Conservation (phyloP, 192 early-diverging fungal species). For the Kickxella alabastrina region DNA sequence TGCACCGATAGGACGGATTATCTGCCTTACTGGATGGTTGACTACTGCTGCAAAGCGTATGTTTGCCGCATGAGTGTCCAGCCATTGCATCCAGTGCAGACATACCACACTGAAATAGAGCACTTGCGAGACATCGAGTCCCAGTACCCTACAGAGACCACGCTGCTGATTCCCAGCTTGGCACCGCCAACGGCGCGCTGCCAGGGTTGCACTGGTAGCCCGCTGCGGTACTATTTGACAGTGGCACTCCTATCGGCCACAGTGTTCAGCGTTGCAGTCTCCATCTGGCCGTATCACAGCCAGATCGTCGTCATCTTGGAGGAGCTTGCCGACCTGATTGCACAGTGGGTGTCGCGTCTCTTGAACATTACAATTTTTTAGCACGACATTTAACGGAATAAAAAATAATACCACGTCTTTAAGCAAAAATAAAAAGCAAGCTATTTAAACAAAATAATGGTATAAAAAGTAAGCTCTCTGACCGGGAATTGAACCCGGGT, state of each 20-base stretch:
- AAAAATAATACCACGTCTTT: too few relatives aligned
- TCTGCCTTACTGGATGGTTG: constrained; percentile 46
- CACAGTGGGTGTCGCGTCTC: constrained; percentile 36
- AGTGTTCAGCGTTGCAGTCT: constrained; percentile 13
- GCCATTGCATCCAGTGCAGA: not conserved
- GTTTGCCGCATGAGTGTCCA: too few relatives aligned
- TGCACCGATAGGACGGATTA: constrained; percentile 1
- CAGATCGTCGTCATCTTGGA: constrained; percentile 18
- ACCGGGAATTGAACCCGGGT: too few relatives aligned
- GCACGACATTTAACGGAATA: too few relatives aligned
- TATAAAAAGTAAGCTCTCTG: too few relatives aligned
- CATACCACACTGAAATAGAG: not conserved
- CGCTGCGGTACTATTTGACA: constrained; percentile 2
- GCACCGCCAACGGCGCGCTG: not conserved
- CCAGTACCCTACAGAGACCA: not conserved
- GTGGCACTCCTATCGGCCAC: constrained; percentile 15
- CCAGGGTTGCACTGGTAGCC: not conserved
- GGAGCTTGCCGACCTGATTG: constrained; percentile 34
- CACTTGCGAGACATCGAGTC: too few relatives aligned
- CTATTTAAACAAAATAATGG: too few relatives aligned
- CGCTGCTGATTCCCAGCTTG: constrained; percentile 3
- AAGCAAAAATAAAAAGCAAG: too few relatives aligned
- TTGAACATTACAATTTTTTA: constrained; percentile 7
- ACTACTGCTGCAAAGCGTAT: constrained; percentile 21
- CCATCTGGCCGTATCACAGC: constrained; percentile 30